Evolutionary conservation across 169 alveolate species (phyloP), one percentile per base, ranked within the genome.

Genomic region (Plasmodium inui): DNA sequence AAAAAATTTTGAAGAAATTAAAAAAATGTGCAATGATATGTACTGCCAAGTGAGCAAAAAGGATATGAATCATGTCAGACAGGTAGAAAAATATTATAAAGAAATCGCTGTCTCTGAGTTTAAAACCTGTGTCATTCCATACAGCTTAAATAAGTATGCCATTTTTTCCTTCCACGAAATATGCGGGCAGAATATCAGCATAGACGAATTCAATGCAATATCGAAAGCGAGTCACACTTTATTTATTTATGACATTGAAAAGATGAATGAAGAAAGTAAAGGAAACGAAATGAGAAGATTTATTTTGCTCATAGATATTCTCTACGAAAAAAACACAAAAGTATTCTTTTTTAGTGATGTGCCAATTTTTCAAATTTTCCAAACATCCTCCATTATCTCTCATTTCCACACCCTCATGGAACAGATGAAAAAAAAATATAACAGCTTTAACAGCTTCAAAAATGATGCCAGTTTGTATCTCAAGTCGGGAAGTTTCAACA

Each of bases 221-320:
- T 76, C 94, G 46, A 88, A 88, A 12, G 14, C 14, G 14, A 88
- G 72, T 22, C 67, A 79, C 46, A 88, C 94, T 26, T 28, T 88
- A 57, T 88, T 78, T 78, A 88, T 88, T 78, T 76, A 88, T 88
- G 44, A 88, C 71, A 88, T 88, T 55, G 82, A 76, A 78, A 76
- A 88, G 78, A 88, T 88, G 94, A 88, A 78, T 88, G 94, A 88
- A 88, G 94, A 88, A 34, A 78, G 28, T n/a, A 88, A 78, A 12
- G 94, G 94, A 57, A 88, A 88, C 70, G 94, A 88, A 79, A 74
- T 88, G 88, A 39, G 94, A 78, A 50, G 94, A 37, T 88, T 71
- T 78, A 88, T 88, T 32, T 79, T 88, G 50, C 81, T 88, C 57
- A 88, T 88, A 78, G 94, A 88, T 50, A 88, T 88, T 26, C 82